Base-by-base conservation (phyloP, 805 yeast species). In the Lipomyces yamanashiensis region DNA sequence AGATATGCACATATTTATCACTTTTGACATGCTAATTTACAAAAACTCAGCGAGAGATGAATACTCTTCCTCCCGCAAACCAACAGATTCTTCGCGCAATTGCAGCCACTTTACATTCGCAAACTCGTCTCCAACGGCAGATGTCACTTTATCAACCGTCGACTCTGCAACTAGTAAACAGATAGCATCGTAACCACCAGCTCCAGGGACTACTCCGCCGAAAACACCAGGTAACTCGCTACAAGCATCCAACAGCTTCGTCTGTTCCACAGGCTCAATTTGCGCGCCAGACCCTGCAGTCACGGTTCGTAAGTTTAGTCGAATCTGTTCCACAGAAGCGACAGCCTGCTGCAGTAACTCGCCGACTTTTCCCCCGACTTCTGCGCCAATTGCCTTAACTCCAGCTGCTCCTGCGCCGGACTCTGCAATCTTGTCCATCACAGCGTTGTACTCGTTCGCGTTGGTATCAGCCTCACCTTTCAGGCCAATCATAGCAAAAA, bases 151-250 rank as follows among this genome's bases (percentile, higher is more conserved):
- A 12, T 54, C 66, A 21, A 62, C 66, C 8, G 63, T 47, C 7
- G 48, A 58, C 21, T 68, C 68, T 1, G 83, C 80, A 1, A 88
- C 87, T 34, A 95, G 75, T 34, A 93, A 71, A 61, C 96, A 84
- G 19, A 95, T 84, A 0, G 99, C 99, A 78, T 95, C 99, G 73
- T 86, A 89, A 0, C 99, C 99, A 34, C 99, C 99, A 0, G 99
- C 99, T 1, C 99, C 99, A 0, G 99, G 99, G 2, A 95, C 96
- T 40, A 95, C 92, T n/a, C 97, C 98, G 0, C 97, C 96, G 19
- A 93, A 70, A 37, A 91, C 95, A 15, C 99, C 99, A 0, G 78
- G 79, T 21, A 90, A 72, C 7, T 75, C 68, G 47, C 81, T 74
- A 62, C 89, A 85, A 17, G 78, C 74, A 71, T 93, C 85, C 7